Evolutionary conservation across 2,329 filamentous ascomycete species (phyloP).

Genomic region (Pseudogymnoascus sp.): DNA sequence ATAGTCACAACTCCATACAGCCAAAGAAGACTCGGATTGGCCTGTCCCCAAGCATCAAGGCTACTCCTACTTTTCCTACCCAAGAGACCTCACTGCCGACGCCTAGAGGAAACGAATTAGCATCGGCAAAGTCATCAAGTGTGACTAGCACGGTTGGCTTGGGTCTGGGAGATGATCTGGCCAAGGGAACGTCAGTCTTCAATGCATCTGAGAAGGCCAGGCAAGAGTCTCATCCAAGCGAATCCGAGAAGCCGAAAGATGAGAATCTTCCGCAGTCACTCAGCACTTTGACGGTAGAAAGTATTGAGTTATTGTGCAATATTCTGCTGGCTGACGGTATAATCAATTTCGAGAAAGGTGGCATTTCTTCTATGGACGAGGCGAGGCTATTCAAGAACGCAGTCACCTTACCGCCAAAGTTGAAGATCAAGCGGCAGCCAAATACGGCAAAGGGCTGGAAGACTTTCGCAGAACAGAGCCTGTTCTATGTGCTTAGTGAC

Average conservation of each 20-base stretch:
- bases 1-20: background rate
- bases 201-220: background rate
- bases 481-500: conserved; percentile 55
- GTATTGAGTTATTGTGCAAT: background rate
- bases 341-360: background rate
- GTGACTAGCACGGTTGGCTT: background rate
- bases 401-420: background rate
- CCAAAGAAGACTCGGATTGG: background rate
- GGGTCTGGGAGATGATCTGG: background rate
- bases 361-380: background rate
- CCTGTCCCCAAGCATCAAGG: background rate
- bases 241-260: background rate
- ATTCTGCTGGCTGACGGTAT: background rate
- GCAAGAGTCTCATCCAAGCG: background rate
- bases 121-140: background rate
- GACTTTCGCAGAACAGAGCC: conserved; percentile 53
- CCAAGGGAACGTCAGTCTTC: background rate
- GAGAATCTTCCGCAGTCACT: conserved; percentile 1
- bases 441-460: conserved; percentile 39
- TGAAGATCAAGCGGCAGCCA: background rate
- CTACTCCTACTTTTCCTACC: background rate
- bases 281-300: background rate
- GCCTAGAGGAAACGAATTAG: background rate
- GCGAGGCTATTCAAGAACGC: background rate
- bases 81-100: background rate